Conservation (phyloP, 164 flowering plant genomes). For the Saururus chinensis region DNA sequence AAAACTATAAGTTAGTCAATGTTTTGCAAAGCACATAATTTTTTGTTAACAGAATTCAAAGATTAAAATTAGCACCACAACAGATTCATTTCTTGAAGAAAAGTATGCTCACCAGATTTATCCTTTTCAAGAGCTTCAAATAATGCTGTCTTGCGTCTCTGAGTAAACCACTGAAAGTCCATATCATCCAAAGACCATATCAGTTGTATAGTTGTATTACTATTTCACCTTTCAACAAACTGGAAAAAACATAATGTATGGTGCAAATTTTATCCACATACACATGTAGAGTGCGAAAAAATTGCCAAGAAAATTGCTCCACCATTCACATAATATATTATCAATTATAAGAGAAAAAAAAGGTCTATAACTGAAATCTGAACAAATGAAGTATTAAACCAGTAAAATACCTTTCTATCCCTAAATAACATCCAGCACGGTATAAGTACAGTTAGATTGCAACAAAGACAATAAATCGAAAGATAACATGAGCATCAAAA, state of each 20-base stretch:
- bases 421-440: no score
- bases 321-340: no score
- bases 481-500: background rate
- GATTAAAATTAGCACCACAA: background rate
- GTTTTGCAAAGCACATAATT: background rate
- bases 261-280: background rate
- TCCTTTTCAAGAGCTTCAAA: constrained; percentile 87
- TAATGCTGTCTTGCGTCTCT: constrained; percentile 58
- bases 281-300: background rate
- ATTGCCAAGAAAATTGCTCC: background rate
- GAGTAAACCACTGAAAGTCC: constrained; percentile 50
- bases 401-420: no score
- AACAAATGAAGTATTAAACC: no score
- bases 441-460: no score
- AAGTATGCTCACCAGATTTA: constrained; percentile 54
- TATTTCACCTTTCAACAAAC: no score
- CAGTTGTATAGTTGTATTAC: background rate
- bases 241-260: background rate
- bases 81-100: no score
- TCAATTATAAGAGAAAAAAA: no score
- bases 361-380: no score
- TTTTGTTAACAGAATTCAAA: no score
- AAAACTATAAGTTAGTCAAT: background rate
- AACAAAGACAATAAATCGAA: background rate
- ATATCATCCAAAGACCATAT: background rate